These are phyloP conservation scores for Ogataea naganishii DNA, from an alignment of 805 yeast genomes.

Conservation along the genomic window DNA sequence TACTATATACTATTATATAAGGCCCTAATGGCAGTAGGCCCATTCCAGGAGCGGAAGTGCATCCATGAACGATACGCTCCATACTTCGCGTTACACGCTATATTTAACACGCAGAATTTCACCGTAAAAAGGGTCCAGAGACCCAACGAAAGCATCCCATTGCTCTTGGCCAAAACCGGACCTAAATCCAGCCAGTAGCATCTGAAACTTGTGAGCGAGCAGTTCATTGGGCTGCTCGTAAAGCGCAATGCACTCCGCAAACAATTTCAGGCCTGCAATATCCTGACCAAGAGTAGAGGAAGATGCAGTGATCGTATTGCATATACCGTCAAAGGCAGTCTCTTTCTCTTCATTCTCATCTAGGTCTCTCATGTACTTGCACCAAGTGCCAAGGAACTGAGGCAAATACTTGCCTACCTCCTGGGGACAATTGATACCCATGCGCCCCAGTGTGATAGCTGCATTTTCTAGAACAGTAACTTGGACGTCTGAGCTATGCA, in stretches of 20 bases:
- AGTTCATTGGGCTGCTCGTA: conserved; percentile 42
- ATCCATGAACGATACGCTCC: not conserved
- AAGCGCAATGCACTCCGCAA: conserved; percentile 51
- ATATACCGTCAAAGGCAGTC: conserved; percentile 78
- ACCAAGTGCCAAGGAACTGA: conserved; percentile 60
- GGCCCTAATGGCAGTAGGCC: not conserved
- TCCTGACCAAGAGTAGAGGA: conserved; percentile 53
- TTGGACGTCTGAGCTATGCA: conserved; percentile 45
- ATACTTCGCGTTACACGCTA: conserved; percentile 11
- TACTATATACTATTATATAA: no score
- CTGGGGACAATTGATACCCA: conserved; percentile 59
- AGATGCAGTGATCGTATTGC: conserved; percentile 53
- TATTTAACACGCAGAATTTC: conserved; percentile 18
- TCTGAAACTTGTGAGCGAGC: conserved; percentile 34
- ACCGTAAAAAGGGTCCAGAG: conserved; percentile 15
- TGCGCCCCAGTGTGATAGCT: conserved; percentile 82
- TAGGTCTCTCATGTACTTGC: conserved; percentile 53
- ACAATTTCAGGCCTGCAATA: conserved; percentile 37
- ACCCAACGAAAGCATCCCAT: conserved; percentile 14
- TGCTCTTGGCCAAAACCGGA: conserved; percentile 34
- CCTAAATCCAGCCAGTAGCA: conserved; percentile 37
- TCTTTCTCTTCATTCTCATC: conserved; percentile 86
- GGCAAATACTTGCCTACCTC: conserved; percentile 50
- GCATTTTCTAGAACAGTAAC: conserved; percentile 74
- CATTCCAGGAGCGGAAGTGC: not conserved